phyloP scores from a whole-genome alignment of 768 basidiomycete genomes.

The Collybia sp. region DNA sequence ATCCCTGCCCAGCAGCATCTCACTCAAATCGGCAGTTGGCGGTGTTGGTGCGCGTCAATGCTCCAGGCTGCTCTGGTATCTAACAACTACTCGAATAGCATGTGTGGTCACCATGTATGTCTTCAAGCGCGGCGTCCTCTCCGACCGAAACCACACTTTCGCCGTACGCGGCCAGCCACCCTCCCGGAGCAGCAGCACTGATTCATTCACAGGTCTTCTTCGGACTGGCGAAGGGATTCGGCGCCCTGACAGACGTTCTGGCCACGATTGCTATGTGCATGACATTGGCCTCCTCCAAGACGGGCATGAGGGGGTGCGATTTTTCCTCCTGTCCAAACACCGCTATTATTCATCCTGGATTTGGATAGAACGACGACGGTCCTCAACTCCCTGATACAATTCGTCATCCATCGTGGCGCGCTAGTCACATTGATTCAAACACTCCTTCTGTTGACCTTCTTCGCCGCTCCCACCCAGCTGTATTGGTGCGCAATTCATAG shows the following conservation, averaged over 20 bases:
- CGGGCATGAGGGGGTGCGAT: constrained; percentile 32
- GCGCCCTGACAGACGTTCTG: constrained; percentile 35
- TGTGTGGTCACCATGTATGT: constrained; percentile 31
- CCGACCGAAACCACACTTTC: constrained; percentile 22
- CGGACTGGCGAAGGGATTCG: constrained; percentile 40
- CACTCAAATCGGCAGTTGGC: constrained; percentile 12
- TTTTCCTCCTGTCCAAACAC: not conserved
- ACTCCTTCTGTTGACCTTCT: constrained; percentile 35
- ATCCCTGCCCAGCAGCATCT: not conserved
- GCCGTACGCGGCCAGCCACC: constrained; percentile 15
- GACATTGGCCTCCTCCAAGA: constrained; percentile 29
- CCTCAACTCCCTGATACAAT: constrained; percentile 32
- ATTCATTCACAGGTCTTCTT: constrained; percentile 31
- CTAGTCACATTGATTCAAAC: constrained; percentile 40
- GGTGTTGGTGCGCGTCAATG: constrained; percentile 19
- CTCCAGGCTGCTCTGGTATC: not conserved
- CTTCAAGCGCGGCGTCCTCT: constrained; percentile 24
- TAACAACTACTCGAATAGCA: constrained; percentile 10
- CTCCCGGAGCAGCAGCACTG: not conserved
- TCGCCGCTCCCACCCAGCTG: constrained; percentile 26
- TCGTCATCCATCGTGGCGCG: constrained; percentile 35
- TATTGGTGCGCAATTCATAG: constrained; percentile 27
- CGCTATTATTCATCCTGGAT: not conserved
- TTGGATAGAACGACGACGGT: constrained; percentile 30
- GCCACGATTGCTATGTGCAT: constrained; percentile 41